Evolutionary conservation across 2,329 filamentous ascomycete species (phyloP).

Genomic region (Juglanconis juglandina): DNA sequence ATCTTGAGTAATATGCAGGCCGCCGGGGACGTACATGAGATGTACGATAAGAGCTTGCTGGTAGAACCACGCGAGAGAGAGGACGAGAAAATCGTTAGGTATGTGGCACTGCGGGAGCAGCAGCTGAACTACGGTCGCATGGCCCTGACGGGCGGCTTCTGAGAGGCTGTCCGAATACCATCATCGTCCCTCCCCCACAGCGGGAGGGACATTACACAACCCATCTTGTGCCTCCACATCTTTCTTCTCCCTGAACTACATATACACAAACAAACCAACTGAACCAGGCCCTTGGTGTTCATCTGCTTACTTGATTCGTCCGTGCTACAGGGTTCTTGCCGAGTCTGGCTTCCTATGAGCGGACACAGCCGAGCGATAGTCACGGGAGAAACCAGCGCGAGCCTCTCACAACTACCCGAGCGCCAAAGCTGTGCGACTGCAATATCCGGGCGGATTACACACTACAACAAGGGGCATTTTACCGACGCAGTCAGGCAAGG

Average conservation of each 20-base stretch:
- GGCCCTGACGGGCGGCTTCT: conserved; percentile 14
- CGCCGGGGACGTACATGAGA: conserved; percentile 94
- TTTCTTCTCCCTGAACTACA: not conserved
- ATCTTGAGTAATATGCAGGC: conserved; percentile 95
- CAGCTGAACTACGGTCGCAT: conserved; percentile 21
- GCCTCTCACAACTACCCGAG: conserved; percentile 1
- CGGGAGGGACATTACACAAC: conserved; percentile 8
- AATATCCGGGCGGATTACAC: not conserved
- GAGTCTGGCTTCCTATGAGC: conserved; percentile 59
- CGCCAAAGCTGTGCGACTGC: conserved; percentile 7
- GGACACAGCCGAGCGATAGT: conserved; percentile 1
- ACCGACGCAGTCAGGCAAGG: not conserved
- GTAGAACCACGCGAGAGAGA: conserved; percentile 94
- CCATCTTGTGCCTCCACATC: conserved; percentile 8
- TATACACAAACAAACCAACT: conserved; percentile 9
- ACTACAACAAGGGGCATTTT: not conserved
- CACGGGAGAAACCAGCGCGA: not conserved
- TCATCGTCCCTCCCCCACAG: not conserved
- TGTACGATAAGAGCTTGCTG: conserved; percentile 95
- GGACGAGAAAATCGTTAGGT: conserved; percentile 99
- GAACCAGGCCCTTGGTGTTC: not conserved
- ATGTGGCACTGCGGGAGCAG: conserved; percentile 39
- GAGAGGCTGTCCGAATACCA: conserved; percentile 8
- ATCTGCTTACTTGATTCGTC: conserved; percentile 21
- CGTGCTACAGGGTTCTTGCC: conserved; percentile 50